phyloP scores from a whole-genome alignment of 2,329 filamentous ascomycete genomes.

The Sporothrix inflata region DNA sequence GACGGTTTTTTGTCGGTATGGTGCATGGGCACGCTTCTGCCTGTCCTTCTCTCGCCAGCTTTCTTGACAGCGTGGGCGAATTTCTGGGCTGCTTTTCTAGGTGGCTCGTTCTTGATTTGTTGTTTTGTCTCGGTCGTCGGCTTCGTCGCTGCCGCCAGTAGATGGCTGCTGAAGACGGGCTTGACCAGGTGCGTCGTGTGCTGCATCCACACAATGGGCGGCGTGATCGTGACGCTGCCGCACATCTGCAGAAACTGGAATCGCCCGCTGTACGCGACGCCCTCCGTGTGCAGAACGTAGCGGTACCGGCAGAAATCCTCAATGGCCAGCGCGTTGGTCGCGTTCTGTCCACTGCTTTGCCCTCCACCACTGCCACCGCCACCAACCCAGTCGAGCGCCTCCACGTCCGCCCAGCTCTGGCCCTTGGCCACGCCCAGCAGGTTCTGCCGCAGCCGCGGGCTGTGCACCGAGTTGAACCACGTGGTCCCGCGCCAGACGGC shows the following conservation, averaged over 20 bases:
- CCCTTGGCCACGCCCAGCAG: constrained; percentile 43
- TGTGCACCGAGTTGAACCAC: constrained; percentile 53
- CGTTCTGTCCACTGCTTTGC: constrained; percentile 34
- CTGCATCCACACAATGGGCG: constrained; percentile 51
- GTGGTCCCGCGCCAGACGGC: constrained; percentile 57
- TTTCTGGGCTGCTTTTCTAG: not conserved
- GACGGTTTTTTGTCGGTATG: not conserved
- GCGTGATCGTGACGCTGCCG: constrained; percentile 48
- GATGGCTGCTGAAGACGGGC: constrained; percentile 42
- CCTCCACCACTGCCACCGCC: constrained; percentile 28
- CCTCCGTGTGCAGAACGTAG: constrained; percentile 54
- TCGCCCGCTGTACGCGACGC: constrained; percentile 53
- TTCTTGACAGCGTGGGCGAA: not conserved
- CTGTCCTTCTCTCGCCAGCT: not conserved
- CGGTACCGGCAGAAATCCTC: constrained; percentile 54
- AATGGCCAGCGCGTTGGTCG: constrained; percentile 52
- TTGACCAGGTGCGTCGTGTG: constrained; percentile 50
- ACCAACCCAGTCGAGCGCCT: constrained; percentile 44
- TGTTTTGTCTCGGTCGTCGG: not conserved
- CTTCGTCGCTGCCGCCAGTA: not conserved
- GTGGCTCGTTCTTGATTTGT: not conserved
- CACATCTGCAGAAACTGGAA: constrained; percentile 53
- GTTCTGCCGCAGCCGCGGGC: constrained; percentile 47
- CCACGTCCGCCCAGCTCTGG: constrained; percentile 54
- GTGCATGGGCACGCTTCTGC: not conserved